Conservation (phyloP, 176 grass and related monocot genomes). For the Cocos nucifera region DNA sequence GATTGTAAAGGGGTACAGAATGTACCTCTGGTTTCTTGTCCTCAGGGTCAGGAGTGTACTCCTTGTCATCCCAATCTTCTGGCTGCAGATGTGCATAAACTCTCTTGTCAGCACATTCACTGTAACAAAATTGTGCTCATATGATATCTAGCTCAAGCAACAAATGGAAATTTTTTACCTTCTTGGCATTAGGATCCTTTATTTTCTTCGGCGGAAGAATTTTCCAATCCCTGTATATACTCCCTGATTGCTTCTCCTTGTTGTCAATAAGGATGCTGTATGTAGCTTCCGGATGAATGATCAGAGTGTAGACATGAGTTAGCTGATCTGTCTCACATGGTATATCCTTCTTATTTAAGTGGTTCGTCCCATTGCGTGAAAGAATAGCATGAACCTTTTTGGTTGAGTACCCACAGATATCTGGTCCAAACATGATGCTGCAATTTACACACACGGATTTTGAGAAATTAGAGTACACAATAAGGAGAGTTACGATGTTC, state of each 20-base stretch:
- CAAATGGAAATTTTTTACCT: conserved; percentile 3
- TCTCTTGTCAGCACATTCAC: neutral
- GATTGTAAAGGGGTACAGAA: neutral
- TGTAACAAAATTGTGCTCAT: neutral
- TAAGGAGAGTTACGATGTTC: too few species aligned
- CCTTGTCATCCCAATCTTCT: conserved; percentile 93
- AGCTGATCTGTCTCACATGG: conserved; percentile 44
- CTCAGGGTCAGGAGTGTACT: conserved; percentile 84
- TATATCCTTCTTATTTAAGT: conserved; percentile 42
- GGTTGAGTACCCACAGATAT: too few species aligned
- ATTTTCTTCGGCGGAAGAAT: conserved; percentile 47
- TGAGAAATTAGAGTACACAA: too few species aligned
- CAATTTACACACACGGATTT: too few species aligned
- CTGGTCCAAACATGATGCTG: too few species aligned
- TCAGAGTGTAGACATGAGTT: conserved; percentile 42
- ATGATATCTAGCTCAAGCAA: too few species aligned
- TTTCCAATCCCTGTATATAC: conserved; percentile 38
- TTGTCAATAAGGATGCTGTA: conserved; percentile 45
- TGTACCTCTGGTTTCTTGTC: conserved; percentile 88
- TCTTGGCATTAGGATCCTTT: conserved; percentile 37
- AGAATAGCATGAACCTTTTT: conserved; percentile 55
- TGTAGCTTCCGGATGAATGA: conserved; percentile 34
- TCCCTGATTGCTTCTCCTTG: conserved; percentile 30
- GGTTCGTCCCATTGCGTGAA: conserved; percentile 30
- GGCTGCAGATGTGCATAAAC: conserved; percentile 35